These are phyloP conservation scores for Panaeolus papilionaceus DNA, from an alignment of 768 basidiomycete genomes.

Conservation along the genomic window DNA sequence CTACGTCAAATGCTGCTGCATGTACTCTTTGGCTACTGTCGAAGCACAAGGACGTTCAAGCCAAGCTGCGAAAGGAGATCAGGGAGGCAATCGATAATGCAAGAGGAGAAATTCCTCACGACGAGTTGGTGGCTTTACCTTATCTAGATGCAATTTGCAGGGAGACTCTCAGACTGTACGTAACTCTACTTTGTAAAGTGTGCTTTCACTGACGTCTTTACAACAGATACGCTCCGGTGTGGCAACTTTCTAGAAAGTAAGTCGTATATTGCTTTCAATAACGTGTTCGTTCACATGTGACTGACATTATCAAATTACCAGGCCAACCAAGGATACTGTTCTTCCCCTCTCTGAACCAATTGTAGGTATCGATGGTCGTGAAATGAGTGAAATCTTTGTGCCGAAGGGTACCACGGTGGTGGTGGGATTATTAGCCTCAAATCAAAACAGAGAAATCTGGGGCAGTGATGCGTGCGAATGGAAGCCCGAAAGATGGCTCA, in stretches of 20 bases:
- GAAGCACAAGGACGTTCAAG: constrained; percentile 28
- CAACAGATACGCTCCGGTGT: neutral
- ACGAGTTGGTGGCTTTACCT: constrained; percentile 42
- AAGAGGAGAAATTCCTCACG: constrained; percentile 37
- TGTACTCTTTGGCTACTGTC: constrained; percentile 26
- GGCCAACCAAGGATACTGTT: constrained; percentile 23
- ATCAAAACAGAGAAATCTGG: constrained; percentile 44
- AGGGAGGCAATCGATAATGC: constrained; percentile 28
- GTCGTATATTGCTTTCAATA: neutral
- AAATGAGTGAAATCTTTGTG: constrained; percentile 42
- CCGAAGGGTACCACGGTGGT: constrained; percentile 48
- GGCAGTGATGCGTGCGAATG: constrained; percentile 47
- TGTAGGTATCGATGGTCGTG: constrained; percentile 40
- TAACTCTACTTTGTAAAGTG: neutral
- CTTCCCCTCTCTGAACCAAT: constrained; percentile 55
- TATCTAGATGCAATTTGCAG: constrained; percentile 40
- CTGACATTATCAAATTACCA: neutral
- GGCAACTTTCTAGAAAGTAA: neutral
- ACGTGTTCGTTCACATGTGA: no score
- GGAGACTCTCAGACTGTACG: neutral
- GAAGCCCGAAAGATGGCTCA: constrained; percentile 49
- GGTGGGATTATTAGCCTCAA: constrained; percentile 41
- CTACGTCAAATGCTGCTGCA: constrained; percentile 29
- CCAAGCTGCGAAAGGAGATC: constrained; percentile 27
- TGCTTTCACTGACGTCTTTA: neutral